These are phyloP conservation scores for Fusarium proliferatum DNA, from an alignment of 2,329 filamentous ascomycete genomes.

Conservation along the genomic window DNA sequence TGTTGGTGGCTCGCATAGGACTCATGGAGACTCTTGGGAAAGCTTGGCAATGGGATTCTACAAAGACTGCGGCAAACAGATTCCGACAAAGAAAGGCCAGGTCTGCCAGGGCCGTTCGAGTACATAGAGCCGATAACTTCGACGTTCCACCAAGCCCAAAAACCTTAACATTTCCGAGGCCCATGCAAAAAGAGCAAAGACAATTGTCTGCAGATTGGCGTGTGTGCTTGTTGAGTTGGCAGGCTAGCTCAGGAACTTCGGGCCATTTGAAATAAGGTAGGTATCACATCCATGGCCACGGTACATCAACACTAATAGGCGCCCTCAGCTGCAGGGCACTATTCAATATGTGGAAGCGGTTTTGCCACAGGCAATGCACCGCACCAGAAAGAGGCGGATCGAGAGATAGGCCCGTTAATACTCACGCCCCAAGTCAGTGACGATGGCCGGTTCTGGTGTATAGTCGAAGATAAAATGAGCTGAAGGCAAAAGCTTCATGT, in stretches of 20 bases:
- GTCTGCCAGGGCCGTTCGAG: background rate
- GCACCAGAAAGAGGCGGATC: background rate
- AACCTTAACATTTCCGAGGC: conserved; percentile 6
- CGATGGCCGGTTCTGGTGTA: background rate
- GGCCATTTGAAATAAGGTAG: background rate
- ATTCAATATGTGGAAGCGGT: conserved; percentile 3
- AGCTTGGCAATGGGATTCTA: conserved; percentile 15
- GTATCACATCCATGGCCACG: conserved; percentile 4
- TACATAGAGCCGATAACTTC: background rate
- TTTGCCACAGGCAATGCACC: conserved; percentile 23
- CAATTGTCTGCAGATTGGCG: background rate
- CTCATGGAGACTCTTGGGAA: background rate
- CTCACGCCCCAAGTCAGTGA: background rate
- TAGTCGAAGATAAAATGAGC: background rate
- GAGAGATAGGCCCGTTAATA: background rate
- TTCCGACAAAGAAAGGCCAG: conserved; percentile 1
- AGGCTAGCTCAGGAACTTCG: background rate
- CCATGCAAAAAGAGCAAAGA: background rate
- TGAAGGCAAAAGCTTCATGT: background rate
- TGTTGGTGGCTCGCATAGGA: background rate
- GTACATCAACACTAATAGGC: conserved; percentile 10
- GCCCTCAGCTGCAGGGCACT: conserved; percentile 19
- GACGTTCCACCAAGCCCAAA: background rate
- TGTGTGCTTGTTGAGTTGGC: conserved; percentile 7
- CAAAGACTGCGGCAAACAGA: conserved; percentile 7